A percentile compares a stretch with the other conserved stretches of the same genome.
Evolutionary conservation across 2,329 filamentous ascomycete species (phyloP).

Genomic region (Elsinoe australis): DNA sequence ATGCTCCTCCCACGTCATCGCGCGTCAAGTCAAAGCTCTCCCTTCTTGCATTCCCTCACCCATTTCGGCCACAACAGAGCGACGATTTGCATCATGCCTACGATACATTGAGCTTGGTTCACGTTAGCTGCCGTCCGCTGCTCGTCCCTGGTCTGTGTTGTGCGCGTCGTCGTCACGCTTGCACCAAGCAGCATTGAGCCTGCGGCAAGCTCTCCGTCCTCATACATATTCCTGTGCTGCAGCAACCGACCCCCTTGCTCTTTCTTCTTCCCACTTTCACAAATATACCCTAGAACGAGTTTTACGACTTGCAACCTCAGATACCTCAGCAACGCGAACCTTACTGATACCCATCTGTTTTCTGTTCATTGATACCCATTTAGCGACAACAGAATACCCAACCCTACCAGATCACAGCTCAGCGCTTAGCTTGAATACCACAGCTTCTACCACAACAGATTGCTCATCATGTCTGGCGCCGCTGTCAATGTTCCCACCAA

Average conservation of each 20-base stretch:
- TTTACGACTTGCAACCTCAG: slow-evolving; percentile 7
- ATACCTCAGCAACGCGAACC: neutral
- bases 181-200: no score
- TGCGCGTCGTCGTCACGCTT: no score
- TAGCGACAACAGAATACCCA: slow-evolving; percentile 1
- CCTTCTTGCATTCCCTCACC: no score
- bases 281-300: neutral
- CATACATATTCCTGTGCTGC: no score
- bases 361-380: slow-evolving; percentile 17
- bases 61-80: no score
- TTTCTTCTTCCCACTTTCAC: neutral
- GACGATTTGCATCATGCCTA: no score
- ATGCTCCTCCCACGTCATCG: no score
- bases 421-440: slow-evolving; percentile 6
- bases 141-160: no score
- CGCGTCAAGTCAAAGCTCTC: no score
- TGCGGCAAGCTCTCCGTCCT: no score
- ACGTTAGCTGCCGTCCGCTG: no score
- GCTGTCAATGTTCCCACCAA: slow-evolving; percentile 67
- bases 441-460: neutral
- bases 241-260: neutral
- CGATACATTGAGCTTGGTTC: no score
- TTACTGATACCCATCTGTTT: slow-evolving; percentile 16
- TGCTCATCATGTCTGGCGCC: slow-evolving; percentile 25
- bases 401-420: neutral